Base-by-base conservation (phyloP, 2,329 filamentous ascomycete species). In the Amesomyces nigricolor region DNA sequence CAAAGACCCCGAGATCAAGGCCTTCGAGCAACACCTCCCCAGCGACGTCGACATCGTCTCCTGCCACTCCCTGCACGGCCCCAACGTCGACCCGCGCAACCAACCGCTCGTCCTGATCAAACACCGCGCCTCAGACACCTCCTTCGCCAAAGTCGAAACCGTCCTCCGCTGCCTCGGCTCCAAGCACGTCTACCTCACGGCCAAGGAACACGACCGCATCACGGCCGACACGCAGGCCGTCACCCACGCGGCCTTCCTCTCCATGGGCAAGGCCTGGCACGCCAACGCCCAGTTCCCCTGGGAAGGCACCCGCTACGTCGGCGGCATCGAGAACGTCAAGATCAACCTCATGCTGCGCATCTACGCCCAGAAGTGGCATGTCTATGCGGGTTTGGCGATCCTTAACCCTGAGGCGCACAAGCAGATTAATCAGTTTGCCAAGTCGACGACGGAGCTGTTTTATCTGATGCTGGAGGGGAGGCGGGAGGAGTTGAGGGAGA, bases 331-430 rank as follows among this genome's bases (percentile, higher is more conserved):
- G 72, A 99, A 99, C 71, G 92, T 97, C 65, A 99, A 99, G 75
- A 96, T 97, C 76, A 99, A 99, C 74, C 85, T 97, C 63, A 97
- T 91, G 63, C 77, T 99, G 62, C 91, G 94, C 64, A 97, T 99
- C 74, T 99, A 97, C 75, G 86, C 87, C 58, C 95, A 96, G 72
- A 99, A 97, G 72, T 99, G 95, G 95, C 95, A 99, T 75, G 94
- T 99, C 56, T 99, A 99, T 71, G 94, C 94, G 17, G 94, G 94
- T 0, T 85, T 99, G 8, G 94, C 95, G 10, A 99, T 99, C 67
- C 81, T 99, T 56, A 99, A 99, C 70, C 94, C 94, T 0, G 87
- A 91, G 56, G 94, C 94, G 3, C 88, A 88, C 70, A 81, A 87
- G 70, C 94, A 99, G 73, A 97, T 99, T 66, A 82, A 87, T 54